Conservation (phyloP, 2,329 filamentous ascomycete species). For the Neonectria punicea region DNA sequence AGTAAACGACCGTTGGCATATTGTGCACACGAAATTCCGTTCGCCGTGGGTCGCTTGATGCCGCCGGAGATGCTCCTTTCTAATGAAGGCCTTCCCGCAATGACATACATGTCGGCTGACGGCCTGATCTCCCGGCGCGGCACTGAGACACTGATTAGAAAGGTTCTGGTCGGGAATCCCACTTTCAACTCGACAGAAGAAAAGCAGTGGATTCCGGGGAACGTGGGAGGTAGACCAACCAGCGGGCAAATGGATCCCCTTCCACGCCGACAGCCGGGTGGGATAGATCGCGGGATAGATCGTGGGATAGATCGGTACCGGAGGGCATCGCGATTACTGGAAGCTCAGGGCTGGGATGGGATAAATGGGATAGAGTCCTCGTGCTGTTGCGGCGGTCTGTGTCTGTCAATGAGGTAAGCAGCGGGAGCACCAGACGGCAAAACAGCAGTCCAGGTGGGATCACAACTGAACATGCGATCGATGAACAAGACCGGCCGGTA, state of each 20-base stretch:
- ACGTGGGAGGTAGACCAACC: conserved; percentile 20
- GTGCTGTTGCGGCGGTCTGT: neutral
- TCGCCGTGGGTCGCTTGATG: conserved; percentile 53
- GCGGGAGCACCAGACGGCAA: neutral
- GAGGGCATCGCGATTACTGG: conserved; percentile 23
- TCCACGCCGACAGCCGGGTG: conserved; percentile 27
- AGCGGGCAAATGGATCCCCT: conserved; percentile 20
- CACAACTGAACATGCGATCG: neutral
- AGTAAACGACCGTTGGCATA: conserved; percentile 53
- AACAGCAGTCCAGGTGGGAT: conserved; percentile 1
- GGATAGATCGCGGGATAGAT: conserved; percentile 32
- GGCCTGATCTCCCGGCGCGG: conserved; percentile 7
- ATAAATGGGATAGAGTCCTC: neutral
- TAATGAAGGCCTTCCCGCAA: conserved; percentile 53
- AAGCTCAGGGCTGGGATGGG: neutral
- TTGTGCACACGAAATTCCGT: conserved; percentile 47
- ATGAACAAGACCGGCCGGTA: neutral
- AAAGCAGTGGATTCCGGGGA: conserved; percentile 9
- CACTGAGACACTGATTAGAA: conserved; percentile 15
- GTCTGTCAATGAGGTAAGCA: conserved; percentile 3
- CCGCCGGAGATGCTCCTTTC: conserved; percentile 53
- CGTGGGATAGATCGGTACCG: conserved; percentile 37
- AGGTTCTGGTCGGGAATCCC: conserved; percentile 20
- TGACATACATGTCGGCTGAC: conserved; percentile 48
- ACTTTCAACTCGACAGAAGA: conserved; percentile 14